phyloP scores from a whole-genome alignment of 108 stramenopile species.

The Craspedostauros australis region DNA sequence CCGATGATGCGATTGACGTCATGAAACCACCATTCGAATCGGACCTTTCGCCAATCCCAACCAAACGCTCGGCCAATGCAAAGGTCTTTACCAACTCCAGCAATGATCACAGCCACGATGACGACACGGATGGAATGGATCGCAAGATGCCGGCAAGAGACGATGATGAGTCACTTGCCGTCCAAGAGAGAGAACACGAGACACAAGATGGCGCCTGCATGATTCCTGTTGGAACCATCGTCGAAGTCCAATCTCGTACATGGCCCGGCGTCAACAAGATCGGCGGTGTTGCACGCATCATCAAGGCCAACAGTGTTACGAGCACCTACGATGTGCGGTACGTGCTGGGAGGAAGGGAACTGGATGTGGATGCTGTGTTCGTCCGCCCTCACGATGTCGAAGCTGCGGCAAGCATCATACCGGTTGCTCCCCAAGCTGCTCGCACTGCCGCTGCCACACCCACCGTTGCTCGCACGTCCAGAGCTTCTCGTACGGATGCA shows the following conservation, averaged over 20 bases:
- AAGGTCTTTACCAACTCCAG: neutral
- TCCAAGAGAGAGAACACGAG: neutral
- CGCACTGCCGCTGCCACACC: too few relatives aligned
- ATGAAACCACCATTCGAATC: too few relatives aligned
- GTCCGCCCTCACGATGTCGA: constrained; percentile 11
- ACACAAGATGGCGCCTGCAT: neutral
- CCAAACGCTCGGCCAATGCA: too few relatives aligned
- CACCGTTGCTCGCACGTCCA: too few relatives aligned
- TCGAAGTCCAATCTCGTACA: constrained; percentile 62
- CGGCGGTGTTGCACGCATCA: constrained; percentile 72
- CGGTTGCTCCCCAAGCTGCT: too few relatives aligned
- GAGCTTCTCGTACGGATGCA: neutral
- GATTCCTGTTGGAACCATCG: constrained; percentile 56
- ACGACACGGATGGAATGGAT: neutral
- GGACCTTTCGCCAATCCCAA: too few relatives aligned
- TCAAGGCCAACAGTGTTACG: constrained; percentile 23
- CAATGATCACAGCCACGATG: neutral
- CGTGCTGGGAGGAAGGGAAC: constrained; percentile 73
- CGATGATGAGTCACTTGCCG: neutral
- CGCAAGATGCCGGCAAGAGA: neutral
- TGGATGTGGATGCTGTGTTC: constrained; percentile 60
- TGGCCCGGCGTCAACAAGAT: constrained; percentile 89
- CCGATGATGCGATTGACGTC: too few relatives aligned
- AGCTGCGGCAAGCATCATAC: neutral
- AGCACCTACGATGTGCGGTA: constrained; percentile 65